Evolutionary conservation across 2,329 filamentous ascomycete genomes (phyloP).

Genomic region (Fusarium pseudoanthophilum): DNA sequence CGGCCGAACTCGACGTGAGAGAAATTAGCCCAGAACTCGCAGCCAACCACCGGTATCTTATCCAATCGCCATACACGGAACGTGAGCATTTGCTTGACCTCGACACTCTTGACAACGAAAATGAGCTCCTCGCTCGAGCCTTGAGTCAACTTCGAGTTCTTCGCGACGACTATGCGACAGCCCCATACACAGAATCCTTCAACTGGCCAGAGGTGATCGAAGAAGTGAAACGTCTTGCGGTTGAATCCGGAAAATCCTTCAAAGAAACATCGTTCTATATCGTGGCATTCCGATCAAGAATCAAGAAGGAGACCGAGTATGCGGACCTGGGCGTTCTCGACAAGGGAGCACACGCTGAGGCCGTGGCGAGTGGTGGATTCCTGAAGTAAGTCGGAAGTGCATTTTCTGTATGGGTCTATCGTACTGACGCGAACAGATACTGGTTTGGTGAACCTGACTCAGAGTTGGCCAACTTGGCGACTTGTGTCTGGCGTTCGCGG

Average conservation of each 20-base stretch:
- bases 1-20: slow-evolving; percentile 41
- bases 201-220: slow-evolving; percentile 77
- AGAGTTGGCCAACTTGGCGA: slow-evolving; percentile 81
- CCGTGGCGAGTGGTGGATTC: slow-evolving; percentile 80
- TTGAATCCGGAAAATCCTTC: slow-evolving; percentile 62
- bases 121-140: slow-evolving; percentile 76
- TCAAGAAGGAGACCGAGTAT: slow-evolving; percentile 74
- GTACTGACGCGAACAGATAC: slow-evolving; percentile 64
- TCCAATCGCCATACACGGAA: slow-evolving; percentile 81
- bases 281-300: slow-evolving; percentile 82
- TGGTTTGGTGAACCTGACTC: slow-evolving; percentile 85
- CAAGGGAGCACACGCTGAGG: slow-evolving; percentile 82
- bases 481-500: slow-evolving; percentile 73
- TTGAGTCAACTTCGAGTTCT: slow-evolving; percentile 71
- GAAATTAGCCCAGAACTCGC: slow-evolving; percentile 31
- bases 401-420: neutral
- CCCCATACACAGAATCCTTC: slow-evolving; percentile 77
- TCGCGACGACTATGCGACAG: slow-evolving; percentile 79
- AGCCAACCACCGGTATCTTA: slow-evolving; percentile 54
- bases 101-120: slow-evolving; percentile 70
- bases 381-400: slow-evolving; percentile 68
- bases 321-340: slow-evolving; percentile 78
- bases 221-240: slow-evolving; percentile 64
- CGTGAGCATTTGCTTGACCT: slow-evolving; percentile 79
- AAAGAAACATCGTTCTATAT: slow-evolving; percentile 78